Evolutionary conservation across 108 stramenopile species (phyloP).

Genomic region (Halocafeteria seosinensis): DNA sequence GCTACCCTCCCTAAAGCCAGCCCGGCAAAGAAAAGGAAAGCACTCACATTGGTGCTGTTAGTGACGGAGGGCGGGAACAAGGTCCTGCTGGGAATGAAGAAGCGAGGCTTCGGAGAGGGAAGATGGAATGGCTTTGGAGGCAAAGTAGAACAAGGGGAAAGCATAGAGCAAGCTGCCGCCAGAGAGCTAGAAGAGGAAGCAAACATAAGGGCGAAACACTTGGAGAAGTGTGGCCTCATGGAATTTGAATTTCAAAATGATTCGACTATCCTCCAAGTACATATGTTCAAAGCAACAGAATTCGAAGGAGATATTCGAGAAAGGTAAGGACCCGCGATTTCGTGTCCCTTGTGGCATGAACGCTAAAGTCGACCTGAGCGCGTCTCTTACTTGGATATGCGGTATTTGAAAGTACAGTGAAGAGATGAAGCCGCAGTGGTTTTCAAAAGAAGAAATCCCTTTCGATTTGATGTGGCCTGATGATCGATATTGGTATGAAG

Average conservation of each 20-base stretch:
- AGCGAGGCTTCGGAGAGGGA: slow-evolving; percentile 24
- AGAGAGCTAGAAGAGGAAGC: slow-evolving; percentile 22
- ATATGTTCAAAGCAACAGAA: slow-evolving; percentile 11
- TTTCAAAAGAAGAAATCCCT: slow-evolving; percentile 6
- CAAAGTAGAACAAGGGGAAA: slow-evolving; percentile 19
- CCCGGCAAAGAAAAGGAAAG: too few species aligned
- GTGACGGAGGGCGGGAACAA: too few species aligned
- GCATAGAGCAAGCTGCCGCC: slow-evolving; percentile 4
- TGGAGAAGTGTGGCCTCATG: slow-evolving; percentile 7
- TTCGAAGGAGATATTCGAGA: slow-evolving; percentile 7
- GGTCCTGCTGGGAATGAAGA: slow-evolving; percentile 24
- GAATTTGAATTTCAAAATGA: slow-evolving; percentile 9
- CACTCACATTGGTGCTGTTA: too few species aligned
- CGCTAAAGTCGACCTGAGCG: too few species aligned
- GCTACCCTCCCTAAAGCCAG: too few species aligned
- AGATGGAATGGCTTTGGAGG: slow-evolving; percentile 28
- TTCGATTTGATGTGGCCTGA: slow-evolving; percentile 23
- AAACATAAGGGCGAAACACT: not conserved
- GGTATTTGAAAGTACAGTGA: too few species aligned
- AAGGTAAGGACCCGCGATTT: too few species aligned
- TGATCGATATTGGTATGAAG: slow-evolving; percentile 20
- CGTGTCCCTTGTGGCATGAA: too few species aligned
- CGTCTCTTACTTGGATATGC: too few species aligned
- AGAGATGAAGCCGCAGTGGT: slow-evolving; percentile 27
- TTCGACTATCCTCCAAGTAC: slow-evolving; percentile 12